These are phyloP conservation scores for Diplosphaera chodatii DNA, from an alignment of 139 green algal species.

Conservation along the genomic window DNA sequence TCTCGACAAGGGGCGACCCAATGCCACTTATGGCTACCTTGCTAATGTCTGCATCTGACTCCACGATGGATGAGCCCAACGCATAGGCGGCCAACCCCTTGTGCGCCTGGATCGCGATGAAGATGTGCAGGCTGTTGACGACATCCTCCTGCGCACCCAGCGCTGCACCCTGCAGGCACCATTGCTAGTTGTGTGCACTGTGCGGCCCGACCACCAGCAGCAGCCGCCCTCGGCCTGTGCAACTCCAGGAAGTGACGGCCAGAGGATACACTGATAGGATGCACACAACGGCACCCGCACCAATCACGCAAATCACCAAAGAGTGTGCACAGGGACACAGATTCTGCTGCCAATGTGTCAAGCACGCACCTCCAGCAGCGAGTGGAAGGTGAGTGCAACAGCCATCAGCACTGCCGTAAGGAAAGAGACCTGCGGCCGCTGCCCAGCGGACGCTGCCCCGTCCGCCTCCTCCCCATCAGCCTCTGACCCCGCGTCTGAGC, in stretches of 20 bases:
- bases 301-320: no score
- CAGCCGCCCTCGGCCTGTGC: no score
- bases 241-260: no score
- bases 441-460: not conserved
- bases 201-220: no score
- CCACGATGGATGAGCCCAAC: slow-evolving; percentile 64
- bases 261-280: no score
- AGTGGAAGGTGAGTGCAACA: slow-evolving; percentile 70
- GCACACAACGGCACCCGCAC: no score
- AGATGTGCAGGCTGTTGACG: slow-evolving; percentile 62
- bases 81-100: slow-evolving; percentile 79
- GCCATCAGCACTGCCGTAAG: slow-evolving; percentile 67
- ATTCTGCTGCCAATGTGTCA: no score
- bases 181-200: not conserved
- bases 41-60: slow-evolving; percentile 18
- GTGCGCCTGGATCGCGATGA: slow-evolving; percentile 71
- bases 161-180: slow-evolving; percentile 39
- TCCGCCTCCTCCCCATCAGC: not conserved
- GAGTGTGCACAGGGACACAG: no score
- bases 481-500: not conserved
- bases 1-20: no score
- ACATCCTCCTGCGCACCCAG: slow-evolving; percentile 66
- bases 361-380: slow-evolving; percentile 58
- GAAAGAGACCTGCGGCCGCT: slow-evolving; percentile 40
- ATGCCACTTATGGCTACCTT: not conserved